Percentiles rank a stretch among this genome's conserved stretches.
phyloP scores from a whole-genome alignment of 208 protist species.

The Crithidia acanthocephali region DNA sequence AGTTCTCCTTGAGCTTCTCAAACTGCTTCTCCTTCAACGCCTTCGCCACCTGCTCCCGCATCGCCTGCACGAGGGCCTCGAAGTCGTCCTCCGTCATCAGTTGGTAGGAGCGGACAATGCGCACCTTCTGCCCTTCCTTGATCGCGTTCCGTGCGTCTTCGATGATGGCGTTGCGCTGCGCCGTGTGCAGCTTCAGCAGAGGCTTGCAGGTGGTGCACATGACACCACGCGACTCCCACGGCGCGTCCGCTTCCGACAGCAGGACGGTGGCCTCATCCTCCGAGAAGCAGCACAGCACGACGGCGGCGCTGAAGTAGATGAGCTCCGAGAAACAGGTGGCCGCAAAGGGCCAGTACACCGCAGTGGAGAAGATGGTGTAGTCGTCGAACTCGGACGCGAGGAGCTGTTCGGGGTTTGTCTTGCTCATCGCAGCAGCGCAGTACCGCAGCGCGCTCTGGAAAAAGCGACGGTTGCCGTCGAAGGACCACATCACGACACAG shows the following conservation, averaged over 20 bases:
- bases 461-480: constrained; percentile 51
- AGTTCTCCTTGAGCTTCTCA: constrained; percentile 71
- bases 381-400: constrained; percentile 67
- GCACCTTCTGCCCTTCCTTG: constrained; percentile 65
- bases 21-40: constrained; percentile 76
- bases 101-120: constrained; percentile 86
- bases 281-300: constrained; percentile 53
- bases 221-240: constrained; percentile 77
- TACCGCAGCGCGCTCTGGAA: constrained; percentile 51
- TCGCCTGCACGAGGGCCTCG: constrained; percentile 69
- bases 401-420: constrained; percentile 31
- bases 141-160: constrained; percentile 75
- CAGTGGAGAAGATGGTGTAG: constrained; percentile 68
- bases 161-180: constrained; percentile 82
- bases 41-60: constrained; percentile 66
- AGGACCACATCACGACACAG: constrained; percentile 58
- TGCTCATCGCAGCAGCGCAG: constrained; percentile 47
- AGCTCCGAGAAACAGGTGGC: constrained; percentile 55
- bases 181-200: constrained; percentile 80
- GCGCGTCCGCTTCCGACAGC: constrained; percentile 76
- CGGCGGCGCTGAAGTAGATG: constrained; percentile 51
- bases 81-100: constrained; percentile 89
- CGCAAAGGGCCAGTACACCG: constrained; percentile 75
- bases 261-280: constrained; percentile 57
- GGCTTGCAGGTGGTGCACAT: constrained; percentile 70